These are phyloP conservation scores for Mollisia scopiformis DNA, from an alignment of 2,329 filamentous ascomycete genomes.

Conservation along the genomic window DNA sequence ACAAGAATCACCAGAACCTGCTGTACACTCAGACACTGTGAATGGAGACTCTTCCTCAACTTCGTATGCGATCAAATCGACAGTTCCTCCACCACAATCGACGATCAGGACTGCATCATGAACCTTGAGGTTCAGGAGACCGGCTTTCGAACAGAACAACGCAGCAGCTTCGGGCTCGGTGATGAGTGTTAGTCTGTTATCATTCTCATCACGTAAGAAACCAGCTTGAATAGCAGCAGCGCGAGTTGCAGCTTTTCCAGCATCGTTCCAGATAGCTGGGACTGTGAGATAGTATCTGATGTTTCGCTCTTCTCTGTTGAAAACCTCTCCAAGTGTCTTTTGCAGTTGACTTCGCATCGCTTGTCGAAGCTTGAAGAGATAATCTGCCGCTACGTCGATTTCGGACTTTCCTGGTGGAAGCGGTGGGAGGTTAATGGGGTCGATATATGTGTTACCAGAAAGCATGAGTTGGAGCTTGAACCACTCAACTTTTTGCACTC, in stretches of 20 bases:
- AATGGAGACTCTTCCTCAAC: constrained; percentile 98
- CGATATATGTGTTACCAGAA: constrained; percentile 98
- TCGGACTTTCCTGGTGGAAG: constrained; percentile 97
- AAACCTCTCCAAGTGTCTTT: constrained; percentile 96
- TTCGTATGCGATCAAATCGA: constrained; percentile 98
- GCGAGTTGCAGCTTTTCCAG: constrained; percentile 94
- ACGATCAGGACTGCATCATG: constrained; percentile 98
- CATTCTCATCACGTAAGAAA: constrained; percentile 95
- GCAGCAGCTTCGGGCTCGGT: constrained; percentile 97
- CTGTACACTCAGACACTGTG: constrained; percentile 95
- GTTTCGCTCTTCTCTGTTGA: constrained; percentile 96
- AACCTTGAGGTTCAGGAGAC: constrained; percentile 94
- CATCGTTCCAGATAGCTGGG: constrained; percentile 99
- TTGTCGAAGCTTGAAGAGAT: constrained; percentile 96
- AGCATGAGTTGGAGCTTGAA: constrained; percentile 99
- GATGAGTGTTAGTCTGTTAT: constrained; percentile 91
- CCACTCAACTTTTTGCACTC: constrained; percentile 99
- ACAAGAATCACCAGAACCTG: constrained; percentile 95
- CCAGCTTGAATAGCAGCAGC: constrained; percentile 96
- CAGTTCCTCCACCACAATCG: constrained; percentile 96
- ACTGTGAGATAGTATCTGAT: constrained; percentile 98
- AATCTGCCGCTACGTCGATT: constrained; percentile 98
- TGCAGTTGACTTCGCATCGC: constrained; percentile 95
- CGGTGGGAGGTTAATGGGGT: constrained; percentile 97
- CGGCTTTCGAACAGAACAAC: constrained; percentile 97